Evolutionary conservation across 108 stramenopile species (phyloP).

Genomic region (Nitzschia palea): DNA sequence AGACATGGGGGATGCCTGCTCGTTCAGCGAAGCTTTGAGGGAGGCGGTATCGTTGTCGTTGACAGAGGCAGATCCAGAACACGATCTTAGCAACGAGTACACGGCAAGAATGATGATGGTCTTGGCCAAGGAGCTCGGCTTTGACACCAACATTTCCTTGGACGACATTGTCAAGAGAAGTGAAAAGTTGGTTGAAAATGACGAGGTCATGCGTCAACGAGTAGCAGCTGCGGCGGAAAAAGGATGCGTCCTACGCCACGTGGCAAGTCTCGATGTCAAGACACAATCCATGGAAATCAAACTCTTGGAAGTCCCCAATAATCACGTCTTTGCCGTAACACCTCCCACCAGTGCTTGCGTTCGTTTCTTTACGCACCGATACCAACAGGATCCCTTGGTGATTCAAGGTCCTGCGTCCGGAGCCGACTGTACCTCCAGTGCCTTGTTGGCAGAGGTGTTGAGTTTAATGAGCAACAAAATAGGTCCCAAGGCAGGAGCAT

Average conservation of each 20-base stretch:
- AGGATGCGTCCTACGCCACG: slow-evolving; percentile 68
- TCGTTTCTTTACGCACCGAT: slow-evolving; percentile 71
- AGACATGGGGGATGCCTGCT: slow-evolving; percentile 35
- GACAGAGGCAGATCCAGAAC: slow-evolving; percentile 59
- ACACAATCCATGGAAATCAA: slow-evolving; percentile 37
- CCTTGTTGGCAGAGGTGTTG: slow-evolving; percentile 65
- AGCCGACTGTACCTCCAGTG: slow-evolving; percentile 74
- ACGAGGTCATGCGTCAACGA: slow-evolving; percentile 25
- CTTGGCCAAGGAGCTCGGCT: slow-evolving; percentile 58
- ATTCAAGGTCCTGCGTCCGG: slow-evolving; percentile 75
- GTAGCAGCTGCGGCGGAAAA: slow-evolving; percentile 47
- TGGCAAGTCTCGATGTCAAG: slow-evolving; percentile 62
- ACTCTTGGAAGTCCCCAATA: slow-evolving; percentile 64
- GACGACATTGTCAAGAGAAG: slow-evolving; percentile 28
- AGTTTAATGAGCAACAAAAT: slow-evolving; percentile 46
- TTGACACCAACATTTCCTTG: slow-evolving; percentile 38
- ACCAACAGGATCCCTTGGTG: slow-evolving; percentile 62
- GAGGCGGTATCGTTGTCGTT: slow-evolving; percentile 63
- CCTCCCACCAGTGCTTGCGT: slow-evolving; percentile 64
- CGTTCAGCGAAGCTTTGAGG: slow-evolving; percentile 68
- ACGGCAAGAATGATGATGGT: slow-evolving; percentile 60
- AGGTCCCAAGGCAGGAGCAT: slow-evolving; percentile 39
- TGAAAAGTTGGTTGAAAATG: slow-evolving; percentile 42
- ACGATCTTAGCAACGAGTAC: slow-evolving; percentile 73
- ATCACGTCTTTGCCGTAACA: slow-evolving; percentile 67